These are phyloP conservation scores for Themeda triandra DNA, from an alignment of 176 grass and related monocot genomes.

Conservation along the genomic window DNA sequence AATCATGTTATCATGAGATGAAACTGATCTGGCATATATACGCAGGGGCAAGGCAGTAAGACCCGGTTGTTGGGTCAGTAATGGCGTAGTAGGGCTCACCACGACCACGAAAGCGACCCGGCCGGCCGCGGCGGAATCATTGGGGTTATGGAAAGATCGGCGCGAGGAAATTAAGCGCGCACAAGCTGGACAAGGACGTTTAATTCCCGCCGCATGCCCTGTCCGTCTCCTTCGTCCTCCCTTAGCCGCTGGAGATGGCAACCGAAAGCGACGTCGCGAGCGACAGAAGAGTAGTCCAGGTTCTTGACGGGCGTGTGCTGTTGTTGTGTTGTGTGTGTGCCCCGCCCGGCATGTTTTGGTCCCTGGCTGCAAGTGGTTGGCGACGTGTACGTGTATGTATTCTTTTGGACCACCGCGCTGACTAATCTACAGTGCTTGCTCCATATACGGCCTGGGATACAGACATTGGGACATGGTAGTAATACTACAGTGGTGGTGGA, in stretches of 20 bases:
- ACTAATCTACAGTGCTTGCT: not conserved
- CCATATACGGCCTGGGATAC: not conserved
- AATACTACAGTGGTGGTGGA: not conserved
- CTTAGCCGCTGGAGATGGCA: not conserved
- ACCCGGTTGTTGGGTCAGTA: slow-evolving; percentile 13
- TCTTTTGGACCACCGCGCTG: not conserved
- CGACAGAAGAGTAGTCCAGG: not conserved
- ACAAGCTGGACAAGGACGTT: slow-evolving; percentile 8
- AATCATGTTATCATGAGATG: not conserved
- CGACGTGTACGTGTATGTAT: not conserved
- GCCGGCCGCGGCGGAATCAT: not conserved
- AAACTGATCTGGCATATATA: not conserved
- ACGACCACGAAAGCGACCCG: not conserved
- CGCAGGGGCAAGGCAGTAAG: not conserved
- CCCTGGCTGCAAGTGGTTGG: not conserved
- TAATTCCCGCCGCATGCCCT: not conserved
- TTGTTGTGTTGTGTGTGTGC: not conserved
- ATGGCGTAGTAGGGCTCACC: slow-evolving; percentile 7
- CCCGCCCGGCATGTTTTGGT: not conserved
- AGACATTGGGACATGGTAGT: not conserved
- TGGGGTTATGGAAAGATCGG: not conserved
- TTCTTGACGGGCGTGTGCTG: slow-evolving; percentile 7
- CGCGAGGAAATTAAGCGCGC: not conserved
- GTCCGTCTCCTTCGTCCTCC: not conserved
- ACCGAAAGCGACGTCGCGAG: not conserved